Evolutionary conservation across 148 eudicot genomes (phyloP).

Genomic region (Tetragonia tetragonoides): DNA sequence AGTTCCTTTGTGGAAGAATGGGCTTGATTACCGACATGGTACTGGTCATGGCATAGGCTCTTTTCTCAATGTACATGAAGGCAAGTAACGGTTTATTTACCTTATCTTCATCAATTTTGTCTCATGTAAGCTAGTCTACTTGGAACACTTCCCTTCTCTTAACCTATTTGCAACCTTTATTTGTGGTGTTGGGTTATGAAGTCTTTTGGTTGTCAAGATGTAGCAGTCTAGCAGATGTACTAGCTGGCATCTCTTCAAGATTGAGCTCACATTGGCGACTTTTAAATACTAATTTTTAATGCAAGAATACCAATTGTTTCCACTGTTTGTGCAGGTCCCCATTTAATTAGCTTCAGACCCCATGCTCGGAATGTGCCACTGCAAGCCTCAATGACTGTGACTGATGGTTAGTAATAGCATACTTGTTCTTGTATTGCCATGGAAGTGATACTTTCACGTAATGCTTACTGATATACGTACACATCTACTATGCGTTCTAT

Average conservation of each 20-base stretch:
- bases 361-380: slow-evolving; percentile 71
- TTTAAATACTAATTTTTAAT: background rate
- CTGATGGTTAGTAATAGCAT: slow-evolving; percentile 64
- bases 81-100: slow-evolving; percentile 35
- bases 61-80: slow-evolving; percentile 93
- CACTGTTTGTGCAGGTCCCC: slow-evolving; percentile 65
- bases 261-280: background rate
- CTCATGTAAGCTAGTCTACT: background rate
- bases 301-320: background rate
- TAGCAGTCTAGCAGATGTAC: background rate
- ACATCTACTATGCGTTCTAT: background rate
- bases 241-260: background rate
- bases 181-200: background rate
- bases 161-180: background rate
- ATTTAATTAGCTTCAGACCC: slow-evolving; percentile 75
- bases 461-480: background rate
- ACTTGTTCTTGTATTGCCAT: background rate
- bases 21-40: slow-evolving; percentile 98
- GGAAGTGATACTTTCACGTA: background rate
- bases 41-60: slow-evolving; percentile 97
- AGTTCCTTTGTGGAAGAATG: slow-evolving; percentile 85
- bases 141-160: background rate
- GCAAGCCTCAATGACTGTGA: slow-evolving; percentile 90
- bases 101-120: background rate
- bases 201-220: background rate